Conservation (phyloP, 768 basidiomycete species). For the Rhodosporidiobolus odoratus region DNA sequence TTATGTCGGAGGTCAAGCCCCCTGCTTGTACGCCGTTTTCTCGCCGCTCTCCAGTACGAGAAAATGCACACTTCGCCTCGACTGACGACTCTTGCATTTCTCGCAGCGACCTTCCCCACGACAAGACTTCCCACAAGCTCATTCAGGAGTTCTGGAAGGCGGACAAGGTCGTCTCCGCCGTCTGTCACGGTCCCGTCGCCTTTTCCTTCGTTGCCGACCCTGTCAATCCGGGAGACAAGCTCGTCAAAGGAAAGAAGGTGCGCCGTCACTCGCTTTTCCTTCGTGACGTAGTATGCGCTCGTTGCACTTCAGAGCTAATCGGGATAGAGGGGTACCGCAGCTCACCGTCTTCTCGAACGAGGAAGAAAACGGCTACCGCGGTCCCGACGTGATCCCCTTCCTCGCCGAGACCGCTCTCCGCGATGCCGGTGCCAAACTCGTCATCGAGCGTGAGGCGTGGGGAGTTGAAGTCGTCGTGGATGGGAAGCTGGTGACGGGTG, state of each 20-base stretch:
- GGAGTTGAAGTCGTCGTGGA: conserved; percentile 56
- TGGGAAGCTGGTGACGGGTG: conserved; percentile 56
- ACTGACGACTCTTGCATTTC: conserved; percentile 48
- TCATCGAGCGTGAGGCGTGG: conserved; percentile 58
- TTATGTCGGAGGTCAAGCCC: conserved; percentile 75
- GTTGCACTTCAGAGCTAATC: no score
- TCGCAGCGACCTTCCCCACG: conserved; percentile 1
- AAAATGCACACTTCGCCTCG: no score
- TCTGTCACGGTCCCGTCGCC: conserved; percentile 65
- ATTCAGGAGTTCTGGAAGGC: conserved; percentile 51
- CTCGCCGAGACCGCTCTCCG: conserved; percentile 62
- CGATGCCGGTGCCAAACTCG: conserved; percentile 62
- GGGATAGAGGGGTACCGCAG: no score
- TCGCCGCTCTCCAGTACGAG: no score
- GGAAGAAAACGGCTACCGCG: conserved; percentile 57
- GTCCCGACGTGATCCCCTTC: conserved; percentile 57
- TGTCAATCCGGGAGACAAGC: conserved; percentile 6
- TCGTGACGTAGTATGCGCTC: no score
- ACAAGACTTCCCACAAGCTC: conserved; percentile 4
- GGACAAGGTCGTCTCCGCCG: conserved; percentile 64
- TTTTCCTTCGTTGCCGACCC: conserved; percentile 30
- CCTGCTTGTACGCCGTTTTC: conserved; percentile 57
- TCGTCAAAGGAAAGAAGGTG: conserved; percentile 50
- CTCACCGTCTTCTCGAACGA: conserved; percentile 66
- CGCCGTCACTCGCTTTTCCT: not conserved